Evolutionary conservation across 2,329 filamentous ascomycete species (phyloP), one percentile per base, ranked within the genome.

Genomic region (Periconia macrospinosa): DNA sequence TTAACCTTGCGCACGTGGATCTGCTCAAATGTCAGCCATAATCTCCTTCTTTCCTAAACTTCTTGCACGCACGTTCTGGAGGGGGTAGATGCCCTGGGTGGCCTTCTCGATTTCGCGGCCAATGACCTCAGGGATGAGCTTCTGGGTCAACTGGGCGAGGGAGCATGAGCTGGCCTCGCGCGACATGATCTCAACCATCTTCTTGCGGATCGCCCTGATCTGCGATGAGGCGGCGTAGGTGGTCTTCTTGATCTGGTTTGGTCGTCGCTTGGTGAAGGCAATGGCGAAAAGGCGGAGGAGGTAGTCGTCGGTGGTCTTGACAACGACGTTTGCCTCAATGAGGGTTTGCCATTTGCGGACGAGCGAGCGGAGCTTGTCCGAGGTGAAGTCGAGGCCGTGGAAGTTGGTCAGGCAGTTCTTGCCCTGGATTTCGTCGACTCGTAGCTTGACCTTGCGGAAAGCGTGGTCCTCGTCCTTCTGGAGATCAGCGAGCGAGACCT

Each of bases 321-420:
- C 92, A 67, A 95, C 96, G 76, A 97, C 88, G 81, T 99, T 99
- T 85, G 94, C 94, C 87, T 99, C 94, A 71, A 99, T 97, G 75
- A 99, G 86, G 63, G 92, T 89, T 83, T 99, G 94, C 94, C 94
- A 99, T 86, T 99, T 99, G 84, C 94, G 92, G 72, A 99, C 94
- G 67, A 99, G 89, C 63, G 94, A 97, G 77, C 94, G 91, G 73
- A 99, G 89, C 87, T 99, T 99, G 88, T 99, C 94, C 72, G 94
- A 97, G 78, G 94, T 99, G 89, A 99, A 97, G 84, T 99, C 94
- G 78, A 99, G 88, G 72, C 94, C 94, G 88, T 99, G 92, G 90
- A 99, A 99, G 88, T 97, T 97, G 86, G 94, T 97, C 81, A 99
- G 83, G 85, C 94, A 97, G 89, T 96, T 97, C 88, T 97, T 97